A percentile compares a stretch with the other conserved stretches of the same genome.
These are phyloP conservation scores for Cyberlindnera japonica DNA, from an alignment of 805 yeast species.

Conservation along the genomic window DNA sequence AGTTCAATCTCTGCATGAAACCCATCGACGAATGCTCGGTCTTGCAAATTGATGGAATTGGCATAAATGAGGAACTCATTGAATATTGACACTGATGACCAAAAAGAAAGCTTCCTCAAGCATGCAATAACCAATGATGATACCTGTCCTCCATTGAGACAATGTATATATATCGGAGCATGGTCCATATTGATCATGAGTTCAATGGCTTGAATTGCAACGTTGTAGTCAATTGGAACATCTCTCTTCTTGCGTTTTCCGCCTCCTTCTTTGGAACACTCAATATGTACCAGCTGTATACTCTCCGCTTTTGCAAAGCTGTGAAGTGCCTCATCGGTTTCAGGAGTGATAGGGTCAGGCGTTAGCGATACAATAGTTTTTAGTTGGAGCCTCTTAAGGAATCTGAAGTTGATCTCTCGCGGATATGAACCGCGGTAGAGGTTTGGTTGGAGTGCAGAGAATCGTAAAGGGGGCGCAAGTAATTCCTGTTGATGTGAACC, in stretches of 20 bases:
- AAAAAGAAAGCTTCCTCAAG: constrained; percentile 71
- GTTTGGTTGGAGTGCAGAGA: constrained; percentile 63
- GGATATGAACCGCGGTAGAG: constrained; percentile 88
- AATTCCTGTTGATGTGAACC: too few species aligned
- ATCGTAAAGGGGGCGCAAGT: constrained; percentile 74
- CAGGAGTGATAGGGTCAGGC: constrained; percentile 63
- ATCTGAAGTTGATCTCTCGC: constrained; percentile 65
- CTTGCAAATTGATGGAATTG: constrained; percentile 75
- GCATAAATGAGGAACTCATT: constrained; percentile 80
- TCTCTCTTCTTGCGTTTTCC: constrained; percentile 74
- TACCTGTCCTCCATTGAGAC: constrained; percentile 85
- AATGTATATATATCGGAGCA: constrained; percentile 79
- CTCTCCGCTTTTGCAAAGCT: constrained; percentile 49
- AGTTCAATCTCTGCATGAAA: constrained; percentile 63
- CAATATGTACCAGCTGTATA: constrained; percentile 67
- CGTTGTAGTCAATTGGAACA: constrained; percentile 70
- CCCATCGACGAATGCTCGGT: constrained; percentile 77
- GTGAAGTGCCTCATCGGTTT: constrained; percentile 46
- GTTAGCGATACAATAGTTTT: constrained; percentile 75
- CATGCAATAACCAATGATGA: constrained; percentile 85
- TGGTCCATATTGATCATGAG: constrained; percentile 53
- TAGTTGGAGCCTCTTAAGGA: constrained; percentile 59
- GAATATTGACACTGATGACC: constrained; percentile 86
- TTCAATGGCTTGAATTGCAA: constrained; percentile 57
- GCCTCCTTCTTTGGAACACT: constrained; percentile 51